phyloP scores from a whole-genome alignment of 1,139 yeast genomes.

The Pichia sp. region DNA sequence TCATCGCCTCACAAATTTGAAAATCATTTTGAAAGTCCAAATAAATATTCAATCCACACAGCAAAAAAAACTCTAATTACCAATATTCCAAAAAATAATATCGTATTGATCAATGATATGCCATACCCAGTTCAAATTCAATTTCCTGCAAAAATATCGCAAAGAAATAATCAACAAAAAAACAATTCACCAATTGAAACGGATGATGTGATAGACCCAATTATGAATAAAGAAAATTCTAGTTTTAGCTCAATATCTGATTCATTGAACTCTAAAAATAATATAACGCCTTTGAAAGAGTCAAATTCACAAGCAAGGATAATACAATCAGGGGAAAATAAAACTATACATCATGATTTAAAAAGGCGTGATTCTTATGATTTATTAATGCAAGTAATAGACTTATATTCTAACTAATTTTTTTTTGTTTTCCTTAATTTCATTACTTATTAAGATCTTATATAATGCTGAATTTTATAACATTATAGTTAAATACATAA shows the following conservation, averaged over 20 bases:
- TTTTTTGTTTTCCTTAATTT: no score
- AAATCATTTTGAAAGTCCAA: background rate
- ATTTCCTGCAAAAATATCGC: conserved; percentile 26
- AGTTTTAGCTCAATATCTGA: no score
- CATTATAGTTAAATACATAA: no score
- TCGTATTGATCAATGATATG: conserved; percentile 22
- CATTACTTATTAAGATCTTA: no score
- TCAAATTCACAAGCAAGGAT: no score
- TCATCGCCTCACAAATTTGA: conserved; percentile 1
- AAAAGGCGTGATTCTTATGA: conserved; percentile 5
- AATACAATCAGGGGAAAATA: background rate
- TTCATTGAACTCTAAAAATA: no score
- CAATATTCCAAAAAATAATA: conserved; percentile 13
- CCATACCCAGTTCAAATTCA: conserved; percentile 26
- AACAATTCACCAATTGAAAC: no score
- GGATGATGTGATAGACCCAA: no score
- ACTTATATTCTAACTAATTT: conserved; percentile 5
- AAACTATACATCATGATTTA: no score
- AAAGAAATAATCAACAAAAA: background rate
- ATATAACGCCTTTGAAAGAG: no score
- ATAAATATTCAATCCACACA: conserved; percentile 5
- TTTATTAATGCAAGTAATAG: conserved; percentile 5
- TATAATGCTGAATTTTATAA: no score
- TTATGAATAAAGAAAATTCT: no score
- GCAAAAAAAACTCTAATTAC: conserved; percentile 9